phyloP scores from a whole-genome alignment of 2,329 filamentous ascomycete genomes.

The Boeremia exigua region DNA sequence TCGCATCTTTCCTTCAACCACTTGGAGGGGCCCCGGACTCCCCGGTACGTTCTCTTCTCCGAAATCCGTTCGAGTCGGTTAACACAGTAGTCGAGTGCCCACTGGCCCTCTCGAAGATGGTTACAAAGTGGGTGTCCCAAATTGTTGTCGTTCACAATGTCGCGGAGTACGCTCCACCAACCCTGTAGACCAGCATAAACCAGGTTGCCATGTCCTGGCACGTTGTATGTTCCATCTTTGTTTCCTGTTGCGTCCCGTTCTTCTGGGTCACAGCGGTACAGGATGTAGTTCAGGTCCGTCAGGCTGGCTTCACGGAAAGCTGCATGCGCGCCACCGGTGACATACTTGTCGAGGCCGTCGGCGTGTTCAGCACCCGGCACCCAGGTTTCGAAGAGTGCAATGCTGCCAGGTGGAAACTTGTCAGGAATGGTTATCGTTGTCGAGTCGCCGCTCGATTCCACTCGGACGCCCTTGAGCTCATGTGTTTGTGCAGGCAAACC shows the following conservation, averaged over 20 bases:
- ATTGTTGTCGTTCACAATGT: constrained; percentile 86
- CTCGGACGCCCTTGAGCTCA: constrained; percentile 73
- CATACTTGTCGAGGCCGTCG: constrained; percentile 81
- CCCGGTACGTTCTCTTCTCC: constrained; percentile 65
- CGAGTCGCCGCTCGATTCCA: constrained; percentile 74
- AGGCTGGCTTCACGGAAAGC: constrained; percentile 79
- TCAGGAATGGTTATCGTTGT: constrained; percentile 82
- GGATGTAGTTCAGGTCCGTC: constrained; percentile 85
- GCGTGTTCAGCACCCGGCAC: constrained; percentile 87
- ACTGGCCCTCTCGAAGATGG: constrained; percentile 87
- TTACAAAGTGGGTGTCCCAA: constrained; percentile 92
- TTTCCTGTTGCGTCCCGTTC: constrained; percentile 80
- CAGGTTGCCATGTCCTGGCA: constrained; percentile 82
- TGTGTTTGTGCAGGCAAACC: constrained; percentile 85
- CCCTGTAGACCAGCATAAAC: constrained; percentile 98
- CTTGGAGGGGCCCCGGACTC: constrained; percentile 68
- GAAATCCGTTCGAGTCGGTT: constrained; percentile 77
- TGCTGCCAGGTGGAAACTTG: constrained; percentile 89
- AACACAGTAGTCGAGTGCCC: constrained; percentile 88
- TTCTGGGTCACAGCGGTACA: constrained; percentile 92
- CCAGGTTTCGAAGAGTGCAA: constrained; percentile 95
- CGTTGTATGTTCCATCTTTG: constrained; percentile 84
- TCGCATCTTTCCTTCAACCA: constrained; percentile 89
- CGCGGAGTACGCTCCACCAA: constrained; percentile 92
- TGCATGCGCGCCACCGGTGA: constrained; percentile 78